phyloP scores from a whole-genome alignment of 169 alveolate genomes.

The Toxoplasma gondii region DNA sequence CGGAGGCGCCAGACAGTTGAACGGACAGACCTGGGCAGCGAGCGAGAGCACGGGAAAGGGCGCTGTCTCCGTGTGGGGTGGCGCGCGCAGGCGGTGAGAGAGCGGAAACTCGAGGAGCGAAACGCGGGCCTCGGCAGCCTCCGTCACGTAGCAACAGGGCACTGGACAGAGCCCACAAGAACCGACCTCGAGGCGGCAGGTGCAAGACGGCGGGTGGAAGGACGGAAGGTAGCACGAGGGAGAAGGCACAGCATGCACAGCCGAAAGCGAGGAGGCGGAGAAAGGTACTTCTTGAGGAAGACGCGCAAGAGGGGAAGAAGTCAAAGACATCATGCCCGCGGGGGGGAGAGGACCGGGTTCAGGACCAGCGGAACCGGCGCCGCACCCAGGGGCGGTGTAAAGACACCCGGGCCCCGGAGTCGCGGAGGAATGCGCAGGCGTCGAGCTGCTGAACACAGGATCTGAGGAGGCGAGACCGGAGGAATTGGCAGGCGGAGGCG shows the following conservation, averaged over 20 bases:
- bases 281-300: background rate
- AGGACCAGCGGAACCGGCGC: too few species aligned
- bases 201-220: background rate
- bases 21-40: background rate
- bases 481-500: too few species aligned
- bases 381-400: too few species aligned
- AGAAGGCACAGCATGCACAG: background rate
- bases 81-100: background rate
- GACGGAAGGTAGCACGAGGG: background rate
- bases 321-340: too few species aligned
- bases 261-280: background rate
- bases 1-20: constrained; percentile 37
- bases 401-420: too few species aligned
- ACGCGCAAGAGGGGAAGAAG: background rate
- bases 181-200: background rate
- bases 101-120: background rate
- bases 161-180: background rate
- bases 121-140: background rate
- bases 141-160: background rate
- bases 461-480: too few species aligned
- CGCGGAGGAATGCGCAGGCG: too few species aligned
- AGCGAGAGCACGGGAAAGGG: too few species aligned
- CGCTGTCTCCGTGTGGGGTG: background rate
- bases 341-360: too few species aligned
- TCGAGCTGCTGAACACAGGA: too few species aligned